A percentile compares a stretch with the other conserved stretches of the same genome.
Evolutionary conservation across 148 eudicot species (phyloP).

Genomic region (Rhododendron henanense): DNA sequence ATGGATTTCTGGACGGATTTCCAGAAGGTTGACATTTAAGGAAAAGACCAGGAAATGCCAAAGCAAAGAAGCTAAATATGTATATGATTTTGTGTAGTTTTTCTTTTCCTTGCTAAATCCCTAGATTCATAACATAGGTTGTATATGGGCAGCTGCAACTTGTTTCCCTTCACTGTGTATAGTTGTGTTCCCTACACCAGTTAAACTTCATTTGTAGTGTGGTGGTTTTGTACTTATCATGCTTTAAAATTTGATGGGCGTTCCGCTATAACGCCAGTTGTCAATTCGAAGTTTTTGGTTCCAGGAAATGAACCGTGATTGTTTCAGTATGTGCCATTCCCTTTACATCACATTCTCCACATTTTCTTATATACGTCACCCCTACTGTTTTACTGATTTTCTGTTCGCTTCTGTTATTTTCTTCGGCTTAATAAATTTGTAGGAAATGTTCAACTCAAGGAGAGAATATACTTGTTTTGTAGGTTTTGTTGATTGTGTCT

Average conservation of each 20-base stretch:
- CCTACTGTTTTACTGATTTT: background rate
- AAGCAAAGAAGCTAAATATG: background rate
- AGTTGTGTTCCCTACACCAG: slow-evolving; percentile 4
- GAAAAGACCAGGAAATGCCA: background rate
- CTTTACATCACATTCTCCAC: slow-evolving; percentile 5
- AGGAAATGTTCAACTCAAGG: background rate
- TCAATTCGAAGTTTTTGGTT: background rate
- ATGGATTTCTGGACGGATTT: background rate
- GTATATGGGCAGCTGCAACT: background rate
- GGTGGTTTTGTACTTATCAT: background rate
- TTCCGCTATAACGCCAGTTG: background rate
- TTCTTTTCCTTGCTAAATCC: background rate
- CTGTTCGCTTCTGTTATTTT: background rate
- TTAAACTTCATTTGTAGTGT: background rate
- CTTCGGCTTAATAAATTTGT: background rate
- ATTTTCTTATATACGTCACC: background rate
- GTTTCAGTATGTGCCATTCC: background rate
- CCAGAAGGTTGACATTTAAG: background rate
- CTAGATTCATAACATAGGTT: background rate
- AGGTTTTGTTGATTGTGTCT: no score
- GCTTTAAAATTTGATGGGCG: background rate
- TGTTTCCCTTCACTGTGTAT: slow-evolving; percentile 2
- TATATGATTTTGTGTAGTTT: background rate
- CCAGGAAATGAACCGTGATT: background rate
- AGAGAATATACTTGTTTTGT: background rate